Percentiles rank a stretch among this genome's conserved stretches.
These are phyloP conservation scores for Chamaenerion angustifolium DNA, from an alignment of 345 rosid genomes.

Conservation along the genomic window DNA sequence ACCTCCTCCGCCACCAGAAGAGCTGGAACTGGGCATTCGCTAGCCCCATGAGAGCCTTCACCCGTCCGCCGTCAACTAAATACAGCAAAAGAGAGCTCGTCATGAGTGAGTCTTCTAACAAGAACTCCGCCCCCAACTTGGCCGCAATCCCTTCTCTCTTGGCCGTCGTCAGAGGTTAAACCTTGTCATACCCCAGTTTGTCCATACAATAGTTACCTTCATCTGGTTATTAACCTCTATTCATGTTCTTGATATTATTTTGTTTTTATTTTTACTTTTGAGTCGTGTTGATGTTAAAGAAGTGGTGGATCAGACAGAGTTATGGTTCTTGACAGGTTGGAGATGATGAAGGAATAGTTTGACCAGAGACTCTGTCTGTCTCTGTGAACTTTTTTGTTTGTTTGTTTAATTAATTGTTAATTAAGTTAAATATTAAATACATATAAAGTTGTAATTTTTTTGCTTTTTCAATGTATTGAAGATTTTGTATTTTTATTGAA, in stretches of 20 bases:
- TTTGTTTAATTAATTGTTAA: no score
- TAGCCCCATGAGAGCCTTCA: constrained; percentile 86
- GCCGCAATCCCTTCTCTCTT: constrained; percentile 53
- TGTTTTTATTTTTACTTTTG: no score
- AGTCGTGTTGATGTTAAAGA: not conserved
- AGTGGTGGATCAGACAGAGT: not conserved
- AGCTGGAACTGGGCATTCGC: constrained; percentile 94
- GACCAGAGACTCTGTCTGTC: constrained; percentile 1
- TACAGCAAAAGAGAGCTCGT: constrained; percentile 23
- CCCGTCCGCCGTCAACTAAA: constrained; percentile 23
- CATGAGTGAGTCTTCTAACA: constrained; percentile 6
- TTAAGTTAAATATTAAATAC: not conserved
- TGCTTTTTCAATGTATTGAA: not conserved
- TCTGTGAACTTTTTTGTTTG: not conserved
- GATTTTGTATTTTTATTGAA: not conserved
- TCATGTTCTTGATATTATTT: no score
- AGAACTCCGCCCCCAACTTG: constrained; percentile 18
- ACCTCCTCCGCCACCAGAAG: constrained; percentile 4
- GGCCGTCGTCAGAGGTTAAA: constrained; percentile 37
- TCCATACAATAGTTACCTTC: no score
- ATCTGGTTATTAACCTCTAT: no score
- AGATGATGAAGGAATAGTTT: not conserved
- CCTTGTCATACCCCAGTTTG: no score
- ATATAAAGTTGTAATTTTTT: not conserved
- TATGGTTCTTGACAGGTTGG: not conserved